phyloP scores from a whole-genome alignment of 2,329 filamentous ascomycete species.

The Parastagonospora nodorum region DNA sequence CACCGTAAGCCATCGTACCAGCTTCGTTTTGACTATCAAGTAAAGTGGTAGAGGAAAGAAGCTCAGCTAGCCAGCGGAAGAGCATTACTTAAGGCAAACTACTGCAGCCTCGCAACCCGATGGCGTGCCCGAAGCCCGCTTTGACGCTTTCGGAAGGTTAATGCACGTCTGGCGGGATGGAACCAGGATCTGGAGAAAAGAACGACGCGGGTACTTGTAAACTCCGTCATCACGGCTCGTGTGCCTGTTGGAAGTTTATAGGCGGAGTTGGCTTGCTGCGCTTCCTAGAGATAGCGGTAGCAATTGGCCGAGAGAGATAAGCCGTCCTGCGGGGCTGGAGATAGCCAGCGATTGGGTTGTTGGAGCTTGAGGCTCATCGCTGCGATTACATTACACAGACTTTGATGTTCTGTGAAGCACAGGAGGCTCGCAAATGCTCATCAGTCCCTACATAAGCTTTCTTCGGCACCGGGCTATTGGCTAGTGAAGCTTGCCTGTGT shows the following conservation, averaged over 20 bases:
- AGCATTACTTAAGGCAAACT: constrained; percentile 4
- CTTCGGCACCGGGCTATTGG: too few relatives aligned
- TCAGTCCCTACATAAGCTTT: too few relatives aligned
- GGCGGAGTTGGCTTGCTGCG: not conserved
- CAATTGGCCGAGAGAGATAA: not conserved
- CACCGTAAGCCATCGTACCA: constrained; percentile 26
- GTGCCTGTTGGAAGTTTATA: not conserved
- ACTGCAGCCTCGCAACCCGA: constrained; percentile 5
- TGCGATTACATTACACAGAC: too few relatives aligned
- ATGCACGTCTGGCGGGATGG: not conserved
- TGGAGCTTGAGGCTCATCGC: too few relatives aligned
- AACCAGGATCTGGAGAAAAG: not conserved
- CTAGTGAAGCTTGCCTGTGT: not conserved
- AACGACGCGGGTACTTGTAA: not conserved
- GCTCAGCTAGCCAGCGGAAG: constrained; percentile 6
- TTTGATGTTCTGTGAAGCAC: too few relatives aligned
- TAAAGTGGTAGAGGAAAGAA: constrained; percentile 12
- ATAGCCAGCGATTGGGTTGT: not conserved
- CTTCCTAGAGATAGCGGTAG: not conserved
- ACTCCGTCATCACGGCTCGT: not conserved
- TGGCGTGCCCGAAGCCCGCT: constrained; percentile 3
- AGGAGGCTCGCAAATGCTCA: too few relatives aligned
- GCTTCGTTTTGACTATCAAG: constrained; percentile 3
- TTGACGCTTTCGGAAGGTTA: constrained; percentile 4
- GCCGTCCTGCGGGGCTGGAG: not conserved